phyloP scores from a whole-genome alignment of 108 stramenopile genomes.

The Pseudonitzschia multistriata region DNA sequence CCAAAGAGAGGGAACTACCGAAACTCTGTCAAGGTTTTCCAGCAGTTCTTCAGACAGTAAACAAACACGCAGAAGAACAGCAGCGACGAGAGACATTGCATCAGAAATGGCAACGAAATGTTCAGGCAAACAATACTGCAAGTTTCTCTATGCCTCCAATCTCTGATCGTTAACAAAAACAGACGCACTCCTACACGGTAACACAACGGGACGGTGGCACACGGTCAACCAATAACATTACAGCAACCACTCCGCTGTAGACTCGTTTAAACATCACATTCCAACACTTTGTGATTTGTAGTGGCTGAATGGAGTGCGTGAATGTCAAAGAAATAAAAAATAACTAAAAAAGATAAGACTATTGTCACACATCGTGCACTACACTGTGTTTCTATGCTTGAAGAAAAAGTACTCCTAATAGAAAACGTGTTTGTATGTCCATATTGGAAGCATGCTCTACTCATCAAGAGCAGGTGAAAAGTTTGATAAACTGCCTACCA shows the following conservation, averaged over 20 bases:
- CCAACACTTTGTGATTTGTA: neutral
- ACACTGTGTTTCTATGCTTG: too few relatives aligned
- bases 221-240: too few relatives aligned
- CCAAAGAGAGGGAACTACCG: constrained; percentile 4
- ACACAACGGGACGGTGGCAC: neutral
- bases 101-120: neutral
- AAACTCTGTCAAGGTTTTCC: constrained; percentile 9
- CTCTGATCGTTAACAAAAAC: constrained; percentile 2
- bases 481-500: too few relatives aligned
- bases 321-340: too few relatives aligned
- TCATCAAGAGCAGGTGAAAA: too few relatives aligned
- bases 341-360: neutral
- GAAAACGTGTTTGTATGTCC: too few relatives aligned
- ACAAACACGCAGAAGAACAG: neutral
- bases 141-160: constrained; percentile 5
- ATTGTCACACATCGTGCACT: too few relatives aligned
- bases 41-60: constrained; percentile 5
- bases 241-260: neutral
- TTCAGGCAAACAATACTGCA: neutral
- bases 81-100: neutral
- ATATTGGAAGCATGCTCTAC: too few relatives aligned
- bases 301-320: neutral
- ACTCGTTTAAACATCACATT: neutral
- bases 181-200: neutral
- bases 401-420: too few relatives aligned